Percentiles rank a stretch among this genome's conserved stretches.
These are phyloP conservation scores for Xylaria sp. DNA, from an alignment of 2,329 filamentous ascomycete species.

Conservation along the genomic window DNA sequence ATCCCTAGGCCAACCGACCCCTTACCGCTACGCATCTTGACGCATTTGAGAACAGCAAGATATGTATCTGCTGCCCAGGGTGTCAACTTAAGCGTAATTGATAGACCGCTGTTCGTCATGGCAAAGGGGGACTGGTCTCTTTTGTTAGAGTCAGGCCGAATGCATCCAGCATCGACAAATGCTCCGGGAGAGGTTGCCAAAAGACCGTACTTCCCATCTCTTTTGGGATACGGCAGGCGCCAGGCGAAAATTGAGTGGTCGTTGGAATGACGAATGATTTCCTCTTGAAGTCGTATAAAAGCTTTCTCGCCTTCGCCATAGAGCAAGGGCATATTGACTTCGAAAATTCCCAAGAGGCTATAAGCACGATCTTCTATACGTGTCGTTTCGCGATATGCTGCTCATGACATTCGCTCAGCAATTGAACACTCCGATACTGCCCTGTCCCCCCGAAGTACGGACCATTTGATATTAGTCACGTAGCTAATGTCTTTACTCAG, in stretches of 20 bases:
- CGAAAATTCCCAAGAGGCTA: slow-evolving; percentile 17
- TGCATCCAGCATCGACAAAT: background rate
- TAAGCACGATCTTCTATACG: slow-evolving; percentile 19
- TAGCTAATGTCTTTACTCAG: slow-evolving; percentile 22
- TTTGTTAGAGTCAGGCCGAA: background rate
- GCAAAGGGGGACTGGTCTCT: background rate
- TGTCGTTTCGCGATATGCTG: slow-evolving; percentile 6
- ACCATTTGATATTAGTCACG: slow-evolving; percentile 32
- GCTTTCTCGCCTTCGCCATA: slow-evolving; percentile 22
- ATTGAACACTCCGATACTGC: slow-evolving; percentile 17
- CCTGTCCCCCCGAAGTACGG: slow-evolving; percentile 18
- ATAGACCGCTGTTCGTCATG: background rate
- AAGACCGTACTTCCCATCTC: background rate
- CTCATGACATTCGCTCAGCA: slow-evolving; percentile 32
- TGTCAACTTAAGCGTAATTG: background rate
- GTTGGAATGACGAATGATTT: slow-evolving; percentile 1
- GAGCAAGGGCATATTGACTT: slow-evolving; percentile 14
- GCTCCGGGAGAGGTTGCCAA: background rate
- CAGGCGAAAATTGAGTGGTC: slow-evolving; percentile 16
- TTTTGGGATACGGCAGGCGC: background rate
- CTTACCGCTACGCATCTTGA: background rate
- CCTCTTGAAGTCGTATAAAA: slow-evolving; percentile 14
- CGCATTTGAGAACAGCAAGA: background rate
- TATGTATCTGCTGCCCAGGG: background rate
- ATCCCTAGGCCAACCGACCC: background rate